A percentile compares a stretch with the other conserved stretches of the same genome.
Evolutionary conservation across 768 basidiomycete species (phyloP).

Genomic region (Pulveroboletus sp.): DNA sequence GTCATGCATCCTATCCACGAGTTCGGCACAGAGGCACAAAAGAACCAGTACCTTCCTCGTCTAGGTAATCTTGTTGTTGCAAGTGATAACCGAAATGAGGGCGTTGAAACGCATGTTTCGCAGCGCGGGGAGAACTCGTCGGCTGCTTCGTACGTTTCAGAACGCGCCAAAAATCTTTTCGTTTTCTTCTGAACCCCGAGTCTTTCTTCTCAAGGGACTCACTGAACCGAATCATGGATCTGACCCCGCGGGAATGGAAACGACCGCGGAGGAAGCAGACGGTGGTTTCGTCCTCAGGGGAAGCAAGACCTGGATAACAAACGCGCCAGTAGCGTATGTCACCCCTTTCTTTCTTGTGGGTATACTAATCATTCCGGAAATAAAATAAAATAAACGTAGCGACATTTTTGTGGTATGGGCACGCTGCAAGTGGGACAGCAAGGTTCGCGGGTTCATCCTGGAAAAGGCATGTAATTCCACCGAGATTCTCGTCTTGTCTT

Average conservation of each 20-base stretch:
- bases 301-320: constrained; percentile 97
- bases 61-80: constrained; percentile 49
- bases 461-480: constrained; percentile 62
- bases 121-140: constrained; percentile 81
- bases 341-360: neutral
- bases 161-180: neutral
- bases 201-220: constrained; percentile 59
- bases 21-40: constrained; percentile 87
- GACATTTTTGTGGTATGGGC: constrained; percentile 96
- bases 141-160: constrained; percentile 82
- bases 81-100: neutral
- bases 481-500: neutral
- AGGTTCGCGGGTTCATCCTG: constrained; percentile 85
- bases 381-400: constrained; percentile 33
- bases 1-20: constrained; percentile 94
- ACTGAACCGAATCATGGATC: constrained; percentile 98
- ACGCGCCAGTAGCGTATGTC: constrained; percentile 84
- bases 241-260: constrained; percentile 98
- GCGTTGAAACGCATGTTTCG: constrained; percentile 6
- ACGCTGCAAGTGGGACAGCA: constrained; percentile 89
- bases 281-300: constrained; percentile 87
- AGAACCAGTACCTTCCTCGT: constrained; percentile 84
- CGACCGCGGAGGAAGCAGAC: constrained; percentile 78
- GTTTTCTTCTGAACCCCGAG: neutral
- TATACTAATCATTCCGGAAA: constrained; percentile 8